Percentiles rank a stretch among this genome's conserved stretches.
phyloP scores from a whole-genome alignment of 129 eudicot species.

The Ambrosia trifida region DNA sequence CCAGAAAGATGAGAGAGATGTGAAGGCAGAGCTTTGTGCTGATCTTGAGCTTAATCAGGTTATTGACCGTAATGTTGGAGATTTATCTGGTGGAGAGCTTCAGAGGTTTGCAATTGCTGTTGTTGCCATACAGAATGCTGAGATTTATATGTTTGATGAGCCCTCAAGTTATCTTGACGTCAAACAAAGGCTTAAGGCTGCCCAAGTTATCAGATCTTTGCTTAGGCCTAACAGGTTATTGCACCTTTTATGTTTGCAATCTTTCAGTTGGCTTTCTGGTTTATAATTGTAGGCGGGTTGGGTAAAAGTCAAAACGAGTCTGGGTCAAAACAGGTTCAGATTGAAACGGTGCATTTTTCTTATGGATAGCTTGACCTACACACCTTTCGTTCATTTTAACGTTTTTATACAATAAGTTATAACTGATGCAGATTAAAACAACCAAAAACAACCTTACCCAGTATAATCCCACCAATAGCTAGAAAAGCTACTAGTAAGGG shows the following conservation, averaged over 20 bases:
- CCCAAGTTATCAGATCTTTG: slow-evolving; percentile 77
- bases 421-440: not conserved
- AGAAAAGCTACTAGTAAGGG: no score
- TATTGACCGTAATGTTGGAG: slow-evolving; percentile 92
- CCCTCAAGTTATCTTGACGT: slow-evolving; percentile 93
- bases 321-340: not conserved
- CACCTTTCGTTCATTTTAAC: not conserved
- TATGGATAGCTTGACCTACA: not conserved
- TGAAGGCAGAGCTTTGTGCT: slow-evolving; percentile 61
- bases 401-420: not conserved
- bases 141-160: slow-evolving; percentile 87
- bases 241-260: not conserved
- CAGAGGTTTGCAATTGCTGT: slow-evolving; percentile 97
- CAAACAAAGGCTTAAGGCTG: slow-evolving; percentile 90
- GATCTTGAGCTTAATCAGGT: slow-evolving; percentile 94
- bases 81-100: slow-evolving; percentile 97
- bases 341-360: not conserved
- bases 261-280: not conserved
- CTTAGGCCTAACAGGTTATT: slow-evolving; percentile 72
- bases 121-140: slow-evolving; percentile 75
- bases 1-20: slow-evolving; percentile 84
- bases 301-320: not conserved
- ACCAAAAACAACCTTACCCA: no score
- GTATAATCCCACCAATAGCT: no score
- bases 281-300: not conserved